Base-by-base conservation (phyloP, 495 filamentous ascomycete species). In the Talaromyces trachyspermus region DNA sequence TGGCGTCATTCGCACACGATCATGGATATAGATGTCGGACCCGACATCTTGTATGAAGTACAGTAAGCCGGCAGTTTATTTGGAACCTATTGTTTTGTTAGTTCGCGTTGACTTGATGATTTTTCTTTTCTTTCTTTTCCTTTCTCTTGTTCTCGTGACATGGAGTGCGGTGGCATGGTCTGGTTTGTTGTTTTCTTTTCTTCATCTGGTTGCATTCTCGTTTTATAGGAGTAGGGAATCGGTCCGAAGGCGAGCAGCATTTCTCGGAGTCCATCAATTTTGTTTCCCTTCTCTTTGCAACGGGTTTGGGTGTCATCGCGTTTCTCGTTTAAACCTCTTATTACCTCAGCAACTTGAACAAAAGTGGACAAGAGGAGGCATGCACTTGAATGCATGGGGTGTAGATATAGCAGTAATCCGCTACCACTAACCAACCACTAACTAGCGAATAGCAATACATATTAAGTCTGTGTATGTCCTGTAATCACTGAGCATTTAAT, bases 11-110 rank as follows among this genome's bases (percentile, higher is more conserved):
- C 20, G 12, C 12, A 26, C 39, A 42, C 23, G 22, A 42, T 42
- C 11, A 42, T 26, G 39, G 26, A 26, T 42, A 24, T 26, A 33
- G 29, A 33, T 12, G n/a, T 42, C 11, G 22, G 10, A 19, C 20
- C 12, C 26, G 12, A 23, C 39, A 14, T 15, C 23, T 42, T 42
- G 39, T 42, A 42, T 42, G 39, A 42, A 42, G 39, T 42, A 42
- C 39, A n/a, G 39, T 18, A 42, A 15, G 8, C 26, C 32, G 32
- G 39, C 39, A 42, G 15, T 25, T 42, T 25, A 3, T 26, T 24
- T 36, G 32, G 5, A 22, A n/a, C n/a, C n/a, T n/a, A n/a, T n/a
- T n/a, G n/a, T n/a, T n/a, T n/a, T n/a, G n/a, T n/a, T n/a, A n/a
- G n/a, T n/a, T n/a, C n/a, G n/a, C n/a, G n/a, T n/a, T n/a, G n/a